Percentiles rank a stretch among this genome's conserved stretches.
phyloP scores from a whole-genome alignment of 768 basidiomycete genomes.

The Leccinum truebloodii region DNA sequence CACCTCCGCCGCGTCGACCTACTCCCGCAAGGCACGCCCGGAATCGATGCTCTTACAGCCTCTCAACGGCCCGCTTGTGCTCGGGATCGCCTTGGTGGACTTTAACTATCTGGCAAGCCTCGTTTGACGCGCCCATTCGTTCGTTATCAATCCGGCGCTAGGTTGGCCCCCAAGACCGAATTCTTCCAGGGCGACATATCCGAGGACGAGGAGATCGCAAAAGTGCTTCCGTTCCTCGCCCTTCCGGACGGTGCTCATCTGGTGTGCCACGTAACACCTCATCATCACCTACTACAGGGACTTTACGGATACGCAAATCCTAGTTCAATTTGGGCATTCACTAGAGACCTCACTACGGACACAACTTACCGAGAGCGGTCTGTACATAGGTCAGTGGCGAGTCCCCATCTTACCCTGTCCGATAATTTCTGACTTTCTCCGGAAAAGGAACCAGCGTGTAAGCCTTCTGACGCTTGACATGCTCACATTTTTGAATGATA shows the following conservation, averaged over 20 bases:
- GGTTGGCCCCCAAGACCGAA: constrained; percentile 91
- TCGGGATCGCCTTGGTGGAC: constrained; percentile 91
- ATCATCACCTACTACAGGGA: constrained; percentile 50
- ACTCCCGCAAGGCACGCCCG: constrained; percentile 68
- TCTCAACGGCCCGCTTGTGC: constrained; percentile 56
- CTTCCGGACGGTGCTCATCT: constrained; percentile 97
- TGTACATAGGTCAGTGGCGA: constrained; percentile 83
- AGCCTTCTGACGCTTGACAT: constrained; percentile 19
- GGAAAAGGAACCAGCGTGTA: constrained; percentile 70
- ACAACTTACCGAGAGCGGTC: constrained; percentile 87
- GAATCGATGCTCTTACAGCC: constrained; percentile 74
- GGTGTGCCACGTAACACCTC: constrained; percentile 39
- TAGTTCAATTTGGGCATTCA: constrained; percentile 83
- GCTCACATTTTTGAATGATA: constrained; percentile 1
- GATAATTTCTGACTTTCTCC: constrained; percentile 11
- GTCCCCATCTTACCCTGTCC: neutral
- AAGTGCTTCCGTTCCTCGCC: constrained; percentile 91
- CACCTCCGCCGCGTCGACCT: constrained; percentile 58
- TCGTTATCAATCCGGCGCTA: constrained; percentile 34
- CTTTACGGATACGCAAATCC: constrained; percentile 82
- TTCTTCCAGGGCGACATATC: constrained; percentile 77
- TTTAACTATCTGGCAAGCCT: constrained; percentile 85
- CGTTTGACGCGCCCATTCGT: constrained; percentile 2
- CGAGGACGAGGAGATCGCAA: constrained; percentile 81
- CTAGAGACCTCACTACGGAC: constrained; percentile 74